Percentiles rank a stretch among this genome's conserved stretches.
phyloP scores from a whole-genome alignment of 768 basidiomycete species.

The Symmetrospora coprosmae region DNA sequence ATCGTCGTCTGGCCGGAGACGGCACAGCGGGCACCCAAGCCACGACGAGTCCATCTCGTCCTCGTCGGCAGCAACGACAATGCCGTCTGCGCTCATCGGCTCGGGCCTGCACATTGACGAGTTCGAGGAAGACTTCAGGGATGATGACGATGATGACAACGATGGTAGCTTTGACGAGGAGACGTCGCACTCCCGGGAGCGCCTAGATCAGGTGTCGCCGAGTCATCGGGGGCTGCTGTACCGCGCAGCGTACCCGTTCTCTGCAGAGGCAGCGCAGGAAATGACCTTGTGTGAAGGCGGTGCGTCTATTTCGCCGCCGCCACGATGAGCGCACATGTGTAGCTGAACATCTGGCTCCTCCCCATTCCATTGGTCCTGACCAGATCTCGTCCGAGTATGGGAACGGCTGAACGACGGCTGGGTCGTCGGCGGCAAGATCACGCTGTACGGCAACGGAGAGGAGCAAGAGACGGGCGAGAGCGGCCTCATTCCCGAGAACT shows the following conservation, averaged over 20 bases:
- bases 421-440: constrained; percentile 10
- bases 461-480: too few relatives aligned
- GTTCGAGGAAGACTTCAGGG: constrained; percentile 15
- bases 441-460: too few relatives aligned
- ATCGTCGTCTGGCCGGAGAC: too few relatives aligned
- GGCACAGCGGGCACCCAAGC: too few relatives aligned
- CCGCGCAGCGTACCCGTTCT: background rate
- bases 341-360: too few relatives aligned
- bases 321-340: too few relatives aligned
- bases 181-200: background rate
- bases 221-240: background rate
- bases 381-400: constrained; percentile 11
- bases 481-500: background rate
- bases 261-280: constrained; percentile 9
- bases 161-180: background rate
- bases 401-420: constrained; percentile 12
- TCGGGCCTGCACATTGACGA: constrained; percentile 9
- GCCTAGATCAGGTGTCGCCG: background rate
- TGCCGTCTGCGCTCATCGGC: background rate
- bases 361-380: background rate
- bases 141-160: background rate
- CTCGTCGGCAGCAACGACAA: too few relatives aligned
- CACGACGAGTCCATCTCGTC: too few relatives aligned
- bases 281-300: constrained; percentile 3
- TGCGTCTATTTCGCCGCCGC: background rate